Evolutionary conservation across 1,139 yeast genomes (phyloP), one percentile per base, ranked within the genome.

Genomic region (Entelexis sorbosivorans): DNA sequence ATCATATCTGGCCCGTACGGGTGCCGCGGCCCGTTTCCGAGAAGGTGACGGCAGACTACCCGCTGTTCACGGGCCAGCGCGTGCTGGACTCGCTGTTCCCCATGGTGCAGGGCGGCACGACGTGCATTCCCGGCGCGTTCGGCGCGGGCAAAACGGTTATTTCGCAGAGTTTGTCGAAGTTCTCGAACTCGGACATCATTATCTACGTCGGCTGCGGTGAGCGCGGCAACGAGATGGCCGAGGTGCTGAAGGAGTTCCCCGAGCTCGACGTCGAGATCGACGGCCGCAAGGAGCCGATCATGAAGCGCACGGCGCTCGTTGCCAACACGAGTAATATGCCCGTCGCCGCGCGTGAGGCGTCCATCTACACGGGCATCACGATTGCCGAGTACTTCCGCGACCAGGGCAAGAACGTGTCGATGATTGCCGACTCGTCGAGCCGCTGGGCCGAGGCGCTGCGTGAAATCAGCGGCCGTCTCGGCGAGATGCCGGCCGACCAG

Each of bases 401-500:
- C 75, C 98, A 91, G 76, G 99, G 99, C 74, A 91, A 91, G 77
- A 76, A 93, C 67, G 97, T 91, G 58, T 81, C 97, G 43, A 91
- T 91, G 97, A 91, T 91, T 83, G 99, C 99, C 56, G 99, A 91
- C 70, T 91, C 98, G 8, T 89, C 97, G 35, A 89, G 97, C 44
- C 91, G 99, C 78, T 91, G 99, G 99, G 99, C 99, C 47, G 99
- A 91, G 74, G 99, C 99, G 56, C 78, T 91, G 68, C 88, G 99
- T 82, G 99, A 91, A 78, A 82, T 91, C 69, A 89, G 97, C 51
- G 99, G 99, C 79, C 94, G 99, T 78, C 77, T 91, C 70, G 98
- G 98, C 72, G 99, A 93, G 76, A 91, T 91, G 99, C 99, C 99
- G 68, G 99, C 99, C 57, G 99, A 91, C 74, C 98, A 93, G 76